Evolutionary conservation across 441 rosid genomes (phyloP).

Genomic region (Erodium moschatum): DNA sequence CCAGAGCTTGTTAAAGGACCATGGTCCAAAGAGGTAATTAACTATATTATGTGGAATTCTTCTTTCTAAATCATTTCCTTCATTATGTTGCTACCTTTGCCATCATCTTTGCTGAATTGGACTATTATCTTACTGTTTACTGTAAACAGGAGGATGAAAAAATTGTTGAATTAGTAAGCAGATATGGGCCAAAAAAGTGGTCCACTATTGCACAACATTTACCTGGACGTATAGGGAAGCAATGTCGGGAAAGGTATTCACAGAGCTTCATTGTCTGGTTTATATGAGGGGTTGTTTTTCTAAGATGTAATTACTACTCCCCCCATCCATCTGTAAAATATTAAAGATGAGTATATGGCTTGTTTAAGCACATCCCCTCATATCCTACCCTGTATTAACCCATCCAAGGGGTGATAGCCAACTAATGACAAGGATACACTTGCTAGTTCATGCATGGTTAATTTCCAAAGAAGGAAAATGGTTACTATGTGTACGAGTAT

Average conservation of each 20-base stretch:
- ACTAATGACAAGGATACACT: not conserved
- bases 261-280: slow-evolving; percentile 8
- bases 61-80: slow-evolving; percentile 11
- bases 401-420: not conserved
- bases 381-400: not conserved
- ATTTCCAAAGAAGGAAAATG: not conserved
- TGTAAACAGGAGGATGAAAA: slow-evolving; percentile 70
- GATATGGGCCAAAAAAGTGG: slow-evolving; percentile 92
- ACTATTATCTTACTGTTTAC: not conserved
- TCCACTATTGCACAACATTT: slow-evolving; percentile 87
- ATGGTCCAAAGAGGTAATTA: slow-evolving; percentile 92
- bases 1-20: slow-evolving; percentile 99
- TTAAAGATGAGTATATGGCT: not conserved
- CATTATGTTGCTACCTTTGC: not conserved
- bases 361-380: not conserved
- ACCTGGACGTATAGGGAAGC: slow-evolving; percentile 98
- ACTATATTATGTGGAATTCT: slow-evolving; percentile 7
- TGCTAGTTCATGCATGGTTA: not conserved
- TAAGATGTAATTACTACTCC: slow-evolving; percentile 4
- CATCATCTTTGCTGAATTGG: not conserved
- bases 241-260: slow-evolving; percentile 84
- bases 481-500: not conserved
- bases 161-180: slow-evolving; percentile 69
- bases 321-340: not conserved
- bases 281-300: slow-evolving; percentile 4